A percentile compares a stretch with the other conserved stretches of the same genome.
Evolutionary conservation across 2,329 filamentous ascomycete genomes (phyloP).

Genomic region (Aureobasidium melanogenum): DNA sequence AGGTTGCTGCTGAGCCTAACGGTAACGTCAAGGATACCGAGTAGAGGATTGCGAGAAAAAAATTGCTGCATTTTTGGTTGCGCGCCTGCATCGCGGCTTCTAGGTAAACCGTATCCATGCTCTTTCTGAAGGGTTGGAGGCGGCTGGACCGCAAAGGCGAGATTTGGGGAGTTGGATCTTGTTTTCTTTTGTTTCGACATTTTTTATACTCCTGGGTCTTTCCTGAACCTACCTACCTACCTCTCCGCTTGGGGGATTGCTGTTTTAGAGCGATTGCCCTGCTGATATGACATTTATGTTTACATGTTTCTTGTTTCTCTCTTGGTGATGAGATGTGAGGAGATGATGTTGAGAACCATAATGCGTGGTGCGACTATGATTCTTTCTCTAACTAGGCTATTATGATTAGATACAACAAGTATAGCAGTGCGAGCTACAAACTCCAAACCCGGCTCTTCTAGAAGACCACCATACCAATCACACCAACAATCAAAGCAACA

Average conservation of each 20-base stretch:
- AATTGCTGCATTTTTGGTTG: not conserved
- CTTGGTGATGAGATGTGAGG: too few relatives aligned
- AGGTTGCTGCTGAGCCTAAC: conserved; percentile 9
- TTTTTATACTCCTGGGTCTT: not conserved
- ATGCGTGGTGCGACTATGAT: too few relatives aligned
- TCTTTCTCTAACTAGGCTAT: too few relatives aligned
- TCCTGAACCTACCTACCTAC: not conserved
- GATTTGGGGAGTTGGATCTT: not conserved
- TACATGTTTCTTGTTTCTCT: too few relatives aligned
- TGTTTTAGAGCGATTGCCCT: too few relatives aligned
- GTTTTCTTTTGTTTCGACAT: not conserved
- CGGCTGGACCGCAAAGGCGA: not conserved
- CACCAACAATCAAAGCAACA: not conserved
- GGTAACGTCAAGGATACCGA: conserved; percentile 11
- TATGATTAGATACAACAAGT: too few relatives aligned
- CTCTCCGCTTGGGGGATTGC: too few relatives aligned
- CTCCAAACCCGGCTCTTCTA: too few relatives aligned
- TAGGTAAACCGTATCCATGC: not conserved
- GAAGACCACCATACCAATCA: not conserved
- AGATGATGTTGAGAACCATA: too few relatives aligned
- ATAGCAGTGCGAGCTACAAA: too few relatives aligned
- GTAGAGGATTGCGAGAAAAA: not conserved
- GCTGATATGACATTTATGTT: too few relatives aligned
- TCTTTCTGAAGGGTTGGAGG: not conserved
- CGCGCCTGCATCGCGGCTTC: not conserved